phyloP scores from a whole-genome alignment of 2,329 filamentous ascomycete species.

The Diaporthe nobilis region DNA sequence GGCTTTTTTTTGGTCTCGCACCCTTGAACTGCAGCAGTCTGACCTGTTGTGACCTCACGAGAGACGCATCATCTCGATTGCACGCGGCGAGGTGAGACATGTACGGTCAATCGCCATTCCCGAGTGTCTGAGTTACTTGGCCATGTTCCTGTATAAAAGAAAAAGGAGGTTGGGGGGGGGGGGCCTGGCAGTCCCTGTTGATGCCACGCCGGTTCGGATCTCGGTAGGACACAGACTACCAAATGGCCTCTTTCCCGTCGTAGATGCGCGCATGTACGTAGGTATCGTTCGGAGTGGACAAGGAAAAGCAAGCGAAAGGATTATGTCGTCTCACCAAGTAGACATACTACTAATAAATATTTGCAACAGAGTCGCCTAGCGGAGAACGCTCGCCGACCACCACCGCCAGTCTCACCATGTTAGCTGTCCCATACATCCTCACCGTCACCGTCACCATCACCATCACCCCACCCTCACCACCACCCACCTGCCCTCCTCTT shows the following conservation, averaged over 20 bases:
- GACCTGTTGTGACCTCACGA: background rate
- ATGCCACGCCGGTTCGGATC: background rate
- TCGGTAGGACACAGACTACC: background rate
- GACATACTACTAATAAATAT: constrained; percentile 34
- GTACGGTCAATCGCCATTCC: background rate
- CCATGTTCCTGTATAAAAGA: too few species aligned
- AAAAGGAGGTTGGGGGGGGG: too few species aligned
- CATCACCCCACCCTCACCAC: background rate
- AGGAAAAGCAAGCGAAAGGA: constrained; percentile 13
- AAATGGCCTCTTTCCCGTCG: too few species aligned
- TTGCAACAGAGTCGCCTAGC: constrained; percentile 20
- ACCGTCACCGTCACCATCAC: background rate
- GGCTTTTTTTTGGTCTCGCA: background rate
- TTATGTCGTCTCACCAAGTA: constrained; percentile 17
- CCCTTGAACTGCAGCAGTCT: background rate
- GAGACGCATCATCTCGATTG: constrained; percentile 25
- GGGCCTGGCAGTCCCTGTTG: background rate
- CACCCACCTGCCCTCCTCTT: background rate
- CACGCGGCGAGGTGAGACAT: background rate
- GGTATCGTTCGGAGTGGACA: constrained; percentile 8
- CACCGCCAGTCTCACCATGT: constrained; percentile 2
- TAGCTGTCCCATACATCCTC: background rate
- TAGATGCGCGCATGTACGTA: background rate
- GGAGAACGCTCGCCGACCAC: constrained; percentile 17
- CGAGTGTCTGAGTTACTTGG: background rate